These are phyloP conservation scores for Penicillium soppii DNA, from an alignment of 495 filamentous ascomycete species.

Conservation along the genomic window DNA sequence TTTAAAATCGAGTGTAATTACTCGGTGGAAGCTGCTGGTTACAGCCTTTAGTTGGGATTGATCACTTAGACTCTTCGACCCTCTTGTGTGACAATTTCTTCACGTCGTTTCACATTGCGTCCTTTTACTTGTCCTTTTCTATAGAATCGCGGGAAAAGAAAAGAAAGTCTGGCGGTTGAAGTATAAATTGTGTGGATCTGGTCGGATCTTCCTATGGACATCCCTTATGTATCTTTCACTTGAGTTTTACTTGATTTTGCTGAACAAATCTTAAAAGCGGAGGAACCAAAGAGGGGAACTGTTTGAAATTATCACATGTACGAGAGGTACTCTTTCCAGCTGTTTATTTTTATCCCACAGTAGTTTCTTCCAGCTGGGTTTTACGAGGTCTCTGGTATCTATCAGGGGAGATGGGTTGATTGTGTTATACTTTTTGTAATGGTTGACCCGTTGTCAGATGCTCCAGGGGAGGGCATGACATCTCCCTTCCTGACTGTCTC, in stretches of 20 bases:
- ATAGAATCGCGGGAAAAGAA: too few relatives aligned
- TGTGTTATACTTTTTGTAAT: background rate
- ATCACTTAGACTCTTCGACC: background rate
- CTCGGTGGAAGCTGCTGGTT: background rate
- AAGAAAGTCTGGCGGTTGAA: too few relatives aligned
- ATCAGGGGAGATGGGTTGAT: background rate
- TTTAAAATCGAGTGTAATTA: background rate
- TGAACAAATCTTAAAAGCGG: too few relatives aligned
- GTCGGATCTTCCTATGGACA: too few relatives aligned
- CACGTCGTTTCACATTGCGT: too few relatives aligned
- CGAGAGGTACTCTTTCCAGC: conserved; percentile 11
- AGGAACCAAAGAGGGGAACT: background rate
- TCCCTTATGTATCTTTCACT: too few relatives aligned
- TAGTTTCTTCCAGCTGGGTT: conserved; percentile 10
- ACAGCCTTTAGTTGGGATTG: background rate
- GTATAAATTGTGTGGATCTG: too few relatives aligned
- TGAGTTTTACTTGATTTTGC: too few relatives aligned
- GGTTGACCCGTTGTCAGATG: too few relatives aligned
- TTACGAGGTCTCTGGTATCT: conserved; percentile 6
- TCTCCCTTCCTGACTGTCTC: too few relatives aligned
- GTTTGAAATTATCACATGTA: background rate
- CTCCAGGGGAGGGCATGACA: too few relatives aligned
- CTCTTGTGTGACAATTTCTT: too few relatives aligned
- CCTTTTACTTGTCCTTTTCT: background rate
- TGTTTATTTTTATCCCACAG: conserved; percentile 5